Base-by-base conservation (phyloP, 148 eudicot genomes). In the Rheum nobile region DNA sequence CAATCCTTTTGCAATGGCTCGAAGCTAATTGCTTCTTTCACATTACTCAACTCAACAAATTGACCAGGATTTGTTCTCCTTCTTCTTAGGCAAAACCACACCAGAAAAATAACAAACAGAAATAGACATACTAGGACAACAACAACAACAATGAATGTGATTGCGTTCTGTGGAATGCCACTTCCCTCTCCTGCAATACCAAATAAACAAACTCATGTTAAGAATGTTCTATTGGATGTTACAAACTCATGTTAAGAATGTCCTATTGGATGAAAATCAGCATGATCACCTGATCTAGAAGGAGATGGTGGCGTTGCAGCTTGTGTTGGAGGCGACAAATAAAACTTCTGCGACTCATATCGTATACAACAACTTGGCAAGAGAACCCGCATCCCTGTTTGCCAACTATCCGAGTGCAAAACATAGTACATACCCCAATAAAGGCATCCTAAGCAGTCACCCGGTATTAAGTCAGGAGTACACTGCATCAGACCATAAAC, bases 401-500 rank as follows among this genome's bases (percentile, higher is more conserved):
- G 21, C 21, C 57, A 22, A 0, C 24, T 50, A 8, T 6, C 26
- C 0, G 4, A 0, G 57, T 50, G 52, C 52, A 46, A 19, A 19
- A 50, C 57, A 19, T 50, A 50, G 19, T 50, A 50, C 57, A 50
- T 19, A 7, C 19, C 19, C 24, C 10, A 50, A 77, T 1, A 44
- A 75, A 41, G 11, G 71, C 65, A 0, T 67, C 88, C 32, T 84
- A 85, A 3, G 32, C 87, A 80, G 6, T 82, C 59, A 37, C 3
- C 3, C 9, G 34, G n/a, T 4, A 68, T 42, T 48, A 76, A 42
- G 41, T 73, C 77, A 0, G 79, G 83, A 42, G 57, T 73, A 55
- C 83, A 80, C 75, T 80, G 83, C 37, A 80, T 77, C 21, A 44
- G 46, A 12, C 72, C 72, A 59, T 57, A 82, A 14, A 86, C 0